These are phyloP conservation scores for Pythium insidiosum DNA, from an alignment of 352 stramenopile species.

Conservation along the genomic window DNA sequence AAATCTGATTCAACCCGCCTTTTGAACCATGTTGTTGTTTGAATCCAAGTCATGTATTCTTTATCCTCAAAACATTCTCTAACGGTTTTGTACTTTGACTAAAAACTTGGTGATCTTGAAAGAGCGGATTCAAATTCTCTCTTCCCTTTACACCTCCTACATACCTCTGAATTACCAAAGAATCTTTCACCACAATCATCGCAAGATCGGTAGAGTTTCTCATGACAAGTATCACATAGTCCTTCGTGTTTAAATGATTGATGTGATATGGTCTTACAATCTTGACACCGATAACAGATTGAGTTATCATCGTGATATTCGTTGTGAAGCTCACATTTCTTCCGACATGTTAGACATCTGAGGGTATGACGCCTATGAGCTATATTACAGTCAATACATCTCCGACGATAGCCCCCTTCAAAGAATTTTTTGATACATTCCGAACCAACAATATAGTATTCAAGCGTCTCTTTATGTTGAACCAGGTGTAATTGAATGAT, in stretches of 20 bases:
- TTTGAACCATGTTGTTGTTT: neutral
- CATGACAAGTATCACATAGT: neutral
- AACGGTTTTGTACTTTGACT: neutral
- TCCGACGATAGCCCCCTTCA: neutral
- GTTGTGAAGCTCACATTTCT: neutral
- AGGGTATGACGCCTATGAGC: neutral
- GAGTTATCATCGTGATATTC: neutral
- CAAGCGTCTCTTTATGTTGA: neutral
- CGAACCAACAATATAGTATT: neutral
- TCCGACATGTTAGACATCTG: neutral
- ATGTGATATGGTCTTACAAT: neutral
- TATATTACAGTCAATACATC: neutral
- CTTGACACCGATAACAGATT: neutral
- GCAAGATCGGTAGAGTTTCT: neutral
- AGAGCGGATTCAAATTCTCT: neutral
- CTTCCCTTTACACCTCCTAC: neutral
- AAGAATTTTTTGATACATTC: neutral
- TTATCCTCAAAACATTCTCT: neutral
- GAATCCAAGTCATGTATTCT: neutral
- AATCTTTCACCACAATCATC: neutral
- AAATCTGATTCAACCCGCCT: neutral
- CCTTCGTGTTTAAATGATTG: neutral
- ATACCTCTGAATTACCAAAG: neutral
- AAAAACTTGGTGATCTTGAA: neutral
- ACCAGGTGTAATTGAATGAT: neutral